Evolutionary conservation across 2,329 filamentous ascomycete genomes (phyloP), one percentile per base, ranked within the genome.

Genomic region (Orbilia ellipsospora): DNA sequence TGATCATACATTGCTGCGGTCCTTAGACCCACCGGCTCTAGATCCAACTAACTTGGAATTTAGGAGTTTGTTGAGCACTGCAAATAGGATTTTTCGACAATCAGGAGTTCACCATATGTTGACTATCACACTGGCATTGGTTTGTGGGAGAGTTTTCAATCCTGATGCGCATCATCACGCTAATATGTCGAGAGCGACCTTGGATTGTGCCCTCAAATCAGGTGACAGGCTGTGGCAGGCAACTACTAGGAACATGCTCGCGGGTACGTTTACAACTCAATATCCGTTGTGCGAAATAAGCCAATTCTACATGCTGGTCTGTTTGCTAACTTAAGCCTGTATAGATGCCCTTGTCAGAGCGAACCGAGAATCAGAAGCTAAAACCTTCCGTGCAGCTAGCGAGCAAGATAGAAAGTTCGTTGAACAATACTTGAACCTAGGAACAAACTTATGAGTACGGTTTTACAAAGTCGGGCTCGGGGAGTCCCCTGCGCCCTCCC

Each of bases 1-100:
- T 55, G n/a, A 8, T 16, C 6, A 42, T 31, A 10, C 20, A n/a
- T 20, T 20, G 4, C 40, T 26, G 12, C 48, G 1, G 23, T 59
- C 55, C 16, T 8, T 28, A 16, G 7, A 45, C 7, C 26, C 18
- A 10, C 31, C 4, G 42, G 13, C 4, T 15, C 16, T 15, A 18
- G 13, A 12, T 15, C 12, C 8, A 23, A 40, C 60, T 69, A 56
- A 75, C 60, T n/a, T 55, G 13, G 16, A 23, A 10, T 26, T 23
- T n/a, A 75, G 72, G 64, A 64, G 72, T 28, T 52, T 75, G 12
- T 59, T 75, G 13, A 75, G 72, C 64, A 75, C 72, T 4, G 68
- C 72, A 16, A 75, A 75, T 45, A 45, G 72, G 26, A 75, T 75
- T 26, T 75, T 75, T 60, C 64, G 72, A 59, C 72, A 75, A 69